Percentiles rank a stretch among this genome's conserved stretches.
These are phyloP conservation scores for Raphanus hybrid DNA, from an alignment of 441 rosid genomes.

Conservation along the genomic window DNA sequence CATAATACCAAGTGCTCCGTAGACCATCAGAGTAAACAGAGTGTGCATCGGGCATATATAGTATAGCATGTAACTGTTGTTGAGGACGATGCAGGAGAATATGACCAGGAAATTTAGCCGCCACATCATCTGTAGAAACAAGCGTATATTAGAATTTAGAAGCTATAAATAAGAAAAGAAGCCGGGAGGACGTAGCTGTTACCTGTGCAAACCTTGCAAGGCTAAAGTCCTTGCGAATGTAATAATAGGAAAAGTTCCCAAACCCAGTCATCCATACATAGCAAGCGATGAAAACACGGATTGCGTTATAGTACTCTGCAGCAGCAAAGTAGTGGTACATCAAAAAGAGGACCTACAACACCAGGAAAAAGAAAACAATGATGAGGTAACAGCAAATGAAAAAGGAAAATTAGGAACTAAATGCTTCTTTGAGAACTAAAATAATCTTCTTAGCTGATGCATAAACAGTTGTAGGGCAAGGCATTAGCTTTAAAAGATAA, in stretches of 20 bases:
- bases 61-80: slow-evolving; percentile 75
- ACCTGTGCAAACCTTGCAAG: slow-evolving; percentile 85
- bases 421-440: slow-evolving; percentile 18
- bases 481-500: slow-evolving; percentile 22
- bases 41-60: slow-evolving; percentile 91
- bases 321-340: slow-evolving; percentile 92
- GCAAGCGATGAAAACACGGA: slow-evolving; percentile 76
- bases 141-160: slow-evolving; percentile 32
- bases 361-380: slow-evolving; percentile 21
- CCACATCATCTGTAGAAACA: slow-evolving; percentile 81
- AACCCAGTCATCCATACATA: slow-evolving; percentile 95
- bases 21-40: slow-evolving; percentile 82
- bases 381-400: slow-evolving; percentile 21
- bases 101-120: slow-evolving; percentile 73
- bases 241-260: slow-evolving; percentile 81
- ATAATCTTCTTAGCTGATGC: slow-evolving; percentile 1
- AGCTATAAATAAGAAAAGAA: slow-evolving; percentile 14
- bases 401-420: slow-evolving; percentile 14
- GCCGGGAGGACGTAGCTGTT: slow-evolving; percentile 25
- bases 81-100: slow-evolving; percentile 70
- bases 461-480: slow-evolving; percentile 9
- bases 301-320: slow-evolving; percentile 74
- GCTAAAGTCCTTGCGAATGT: slow-evolving; percentile 82
- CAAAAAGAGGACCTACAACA: slow-evolving; percentile 73
- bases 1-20: slow-evolving; percentile 77